Base-by-base conservation (phyloP, 768 basidiomycete genomes). In the Trametes gibbosa region DNA sequence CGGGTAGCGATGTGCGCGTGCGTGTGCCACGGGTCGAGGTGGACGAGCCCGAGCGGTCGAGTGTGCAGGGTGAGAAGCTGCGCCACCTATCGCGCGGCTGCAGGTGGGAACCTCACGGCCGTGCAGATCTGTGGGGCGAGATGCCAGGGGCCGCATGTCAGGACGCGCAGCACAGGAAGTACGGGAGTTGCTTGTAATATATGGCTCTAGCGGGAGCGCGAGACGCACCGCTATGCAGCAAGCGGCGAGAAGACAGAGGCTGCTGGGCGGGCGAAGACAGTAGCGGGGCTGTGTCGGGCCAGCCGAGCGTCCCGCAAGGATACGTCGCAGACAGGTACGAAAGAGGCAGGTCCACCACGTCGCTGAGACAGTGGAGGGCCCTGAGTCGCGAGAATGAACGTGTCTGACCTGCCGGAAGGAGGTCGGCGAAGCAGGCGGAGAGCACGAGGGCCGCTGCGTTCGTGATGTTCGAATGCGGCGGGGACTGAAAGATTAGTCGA, bases 391-490 rank as follows among this genome's bases (percentile, higher is more conserved):
- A 45, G 40, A 5, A n/a, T n/a, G n/a, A 49, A 49, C 54, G 58
- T 53, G 27, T n/a, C 21, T 40, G 53, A 25, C 50, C 29, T 32
- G 37, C 34, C 37, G 47, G 46, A 37, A 29, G 51, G n/a, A 29
- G 53, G 59, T 54, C 25, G 54, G 53, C 39, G 59, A 60, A 60
- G 53, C 40, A 50, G 40, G 34, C 39, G 53, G 41, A 24, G 47
- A 60, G 23, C 59, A 50, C 53, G 49, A 55, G 53, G 59, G 50
- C 19, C 46, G 43, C 41, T 3, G 37, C 43, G 53, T 61, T 61
- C 59, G 32, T 43, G 59, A 56, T 61, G 40, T 57, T 57, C 47
- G 46, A 39, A 32, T n/a, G 53, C 53, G 45, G 53, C 53, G 43
- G 47, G 46, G n/a, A n/a, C n/a, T 43, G 45, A 47, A 55, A 40